Base-by-base conservation (phyloP, 179 eudicot genomes). In the Gypsophila paniculata region DNA sequence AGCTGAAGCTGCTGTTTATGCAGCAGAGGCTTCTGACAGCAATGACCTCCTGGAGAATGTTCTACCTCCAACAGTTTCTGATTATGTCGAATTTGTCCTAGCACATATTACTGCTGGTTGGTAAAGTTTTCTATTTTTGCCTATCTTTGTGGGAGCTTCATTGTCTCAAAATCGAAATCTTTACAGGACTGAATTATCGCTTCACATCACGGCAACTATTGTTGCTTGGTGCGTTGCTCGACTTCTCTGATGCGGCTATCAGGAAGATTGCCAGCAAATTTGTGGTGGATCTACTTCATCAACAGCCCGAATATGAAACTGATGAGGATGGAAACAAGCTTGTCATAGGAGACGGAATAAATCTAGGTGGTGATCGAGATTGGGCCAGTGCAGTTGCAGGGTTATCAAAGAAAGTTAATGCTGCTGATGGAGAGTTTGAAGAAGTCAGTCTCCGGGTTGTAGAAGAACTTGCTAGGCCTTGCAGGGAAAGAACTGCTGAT, bases 401-500 rank as follows among this genome's bases (percentile, higher is more conserved):
- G 68, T 76, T 95, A 81, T 80, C 86, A 54, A 87, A 77, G 83
- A 90, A 83, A 74, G 93, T 95, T 44, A 88, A 95, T 83, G 83
- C 96, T 39, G 86, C 90, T 70, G 82, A 81, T 53, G 96, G 96
- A 72, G 99, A 95, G 81, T 92, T 92, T 83, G 99, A 88, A 82
- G 96, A 95, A 82, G 89, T 87, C 76, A 77, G 84, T 75, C 77
- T 89, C 38, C 73, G 83, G 32, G 85, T 90, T 71, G 75, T 92
- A 48, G 96, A 83, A 75, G 89, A 88, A 84, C 96, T 95, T 76
- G 98, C 91, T 61, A 76, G 60, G 75, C 96, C 98, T 58, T 95
- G 98, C 84, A 86, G 98, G 72, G 98, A 95, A 81, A 88, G 98
- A 80, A 86, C 91, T 58, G 99, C 99, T 29, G 93, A 92, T 68